These are phyloP conservation scores for Xylaria cubensis DNA, from an alignment of 495 filamentous ascomycete genomes.

Conservation along the genomic window DNA sequence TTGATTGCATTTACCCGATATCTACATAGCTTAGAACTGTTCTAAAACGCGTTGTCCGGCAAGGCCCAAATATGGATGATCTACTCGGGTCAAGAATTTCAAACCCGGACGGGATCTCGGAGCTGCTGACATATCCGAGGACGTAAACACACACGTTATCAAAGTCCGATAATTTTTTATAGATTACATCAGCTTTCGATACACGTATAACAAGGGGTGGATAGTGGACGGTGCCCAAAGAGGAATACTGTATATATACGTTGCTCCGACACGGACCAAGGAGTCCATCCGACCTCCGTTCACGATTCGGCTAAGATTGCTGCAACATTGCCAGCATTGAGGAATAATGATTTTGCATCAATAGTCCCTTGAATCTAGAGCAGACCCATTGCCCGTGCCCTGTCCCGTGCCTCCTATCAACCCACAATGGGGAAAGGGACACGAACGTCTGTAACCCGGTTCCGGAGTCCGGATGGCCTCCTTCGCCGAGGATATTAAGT, in stretches of 20 bases:
- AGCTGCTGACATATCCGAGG: neutral
- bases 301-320: neutral
- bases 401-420: neutral
- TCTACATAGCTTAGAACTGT: neutral
- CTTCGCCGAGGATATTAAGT: neutral
- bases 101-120: neutral
- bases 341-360: neutral
- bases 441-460: neutral
- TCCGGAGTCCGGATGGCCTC: neutral
- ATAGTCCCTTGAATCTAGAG: neutral
- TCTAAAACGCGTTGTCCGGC: neutral
- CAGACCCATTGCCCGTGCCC: neutral
- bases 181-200: neutral
- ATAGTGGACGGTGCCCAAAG: neutral
- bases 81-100: neutral
- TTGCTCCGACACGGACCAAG: conserved; percentile 1
- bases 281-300: conserved; percentile 8
- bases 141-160: neutral
- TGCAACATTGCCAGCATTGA: neutral
- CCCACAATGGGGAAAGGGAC: neutral
- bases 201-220: neutral
- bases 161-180: neutral
- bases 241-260: neutral
- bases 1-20: neutral
- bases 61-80: neutral